These are phyloP conservation scores for Fusarium goolgardi DNA, from an alignment of 2,329 filamentous ascomycete genomes.

Conservation along the genomic window DNA sequence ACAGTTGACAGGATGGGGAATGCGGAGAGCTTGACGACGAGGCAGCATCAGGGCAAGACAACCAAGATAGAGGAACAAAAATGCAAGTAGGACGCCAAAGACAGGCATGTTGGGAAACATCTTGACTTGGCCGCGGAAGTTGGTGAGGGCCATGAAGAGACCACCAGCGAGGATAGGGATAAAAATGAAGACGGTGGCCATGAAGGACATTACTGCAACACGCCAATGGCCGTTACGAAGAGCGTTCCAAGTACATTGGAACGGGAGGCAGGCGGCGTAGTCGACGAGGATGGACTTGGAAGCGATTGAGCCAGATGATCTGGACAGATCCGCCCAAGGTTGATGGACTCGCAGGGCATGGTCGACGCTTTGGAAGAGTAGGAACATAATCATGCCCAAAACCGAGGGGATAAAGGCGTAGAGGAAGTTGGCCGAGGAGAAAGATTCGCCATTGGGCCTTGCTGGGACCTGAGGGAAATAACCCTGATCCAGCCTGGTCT, in stretches of 20 bases:
- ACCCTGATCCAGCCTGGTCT: constrained; percentile 72
- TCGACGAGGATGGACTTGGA: constrained; percentile 74
- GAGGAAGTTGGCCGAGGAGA: constrained; percentile 88
- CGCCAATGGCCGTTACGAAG: constrained; percentile 72
- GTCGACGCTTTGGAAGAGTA: constrained; percentile 75
- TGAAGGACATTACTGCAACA: constrained; percentile 69
- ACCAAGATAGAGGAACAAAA: constrained; percentile 77
- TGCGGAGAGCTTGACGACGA: constrained; percentile 67
- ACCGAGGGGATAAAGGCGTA: constrained; percentile 81
- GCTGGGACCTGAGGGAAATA: constrained; percentile 77
- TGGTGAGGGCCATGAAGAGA: constrained; percentile 78
- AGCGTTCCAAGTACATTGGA: constrained; percentile 69
- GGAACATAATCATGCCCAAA: constrained; percentile 73
- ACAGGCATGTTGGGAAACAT: constrained; percentile 80
- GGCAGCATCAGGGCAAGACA: constrained; percentile 72
- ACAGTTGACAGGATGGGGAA: constrained; percentile 79
- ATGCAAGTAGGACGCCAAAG: constrained; percentile 77
- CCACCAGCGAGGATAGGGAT: constrained; percentile 77
- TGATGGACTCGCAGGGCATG: constrained; percentile 72
- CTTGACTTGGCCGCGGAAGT: constrained; percentile 60
- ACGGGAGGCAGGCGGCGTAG: constrained; percentile 74
- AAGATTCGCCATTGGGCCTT: constrained; percentile 70
- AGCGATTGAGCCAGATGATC: constrained; percentile 69
- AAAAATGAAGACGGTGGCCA: constrained; percentile 68
- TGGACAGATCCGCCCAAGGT: constrained; percentile 74